Evolutionary conservation across 148 eudicot species (phyloP).

Genomic region (Silene latifolia): DNA sequence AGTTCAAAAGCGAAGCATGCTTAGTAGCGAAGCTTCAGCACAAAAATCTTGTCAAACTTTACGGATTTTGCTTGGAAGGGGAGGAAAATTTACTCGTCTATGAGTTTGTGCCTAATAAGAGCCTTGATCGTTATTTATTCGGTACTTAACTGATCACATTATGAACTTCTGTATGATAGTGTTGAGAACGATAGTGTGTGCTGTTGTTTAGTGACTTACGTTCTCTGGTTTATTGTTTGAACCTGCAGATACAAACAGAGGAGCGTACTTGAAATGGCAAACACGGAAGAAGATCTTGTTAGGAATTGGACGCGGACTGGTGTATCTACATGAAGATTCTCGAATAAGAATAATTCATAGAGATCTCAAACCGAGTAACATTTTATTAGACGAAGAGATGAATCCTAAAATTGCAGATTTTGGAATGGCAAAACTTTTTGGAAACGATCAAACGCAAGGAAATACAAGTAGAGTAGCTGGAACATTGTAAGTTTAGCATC

Average conservation of each 20-base stretch:
- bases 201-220: too few relatives aligned
- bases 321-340: slow-evolving; percentile 2
- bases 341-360: background rate
- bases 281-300: background rate
- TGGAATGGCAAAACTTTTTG: slow-evolving; percentile 14
- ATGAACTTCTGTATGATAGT: too few relatives aligned
- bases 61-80: background rate
- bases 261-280: background rate
- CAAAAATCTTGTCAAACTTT: background rate
- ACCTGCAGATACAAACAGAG: background rate
- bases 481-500: slow-evolving; percentile 17
- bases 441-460: slow-evolving; percentile 20
- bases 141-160: too few relatives aligned
- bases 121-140: too few relatives aligned
- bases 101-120: too few relatives aligned
- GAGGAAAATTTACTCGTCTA: background rate
- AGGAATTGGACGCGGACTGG: background rate
- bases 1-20: background rate
- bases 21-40: background rate
- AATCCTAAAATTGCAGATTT: slow-evolving; percentile 7
- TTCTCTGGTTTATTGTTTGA: background rate
- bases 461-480: slow-evolving; percentile 19
- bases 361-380: too few relatives aligned
- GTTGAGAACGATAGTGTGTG: too few relatives aligned
- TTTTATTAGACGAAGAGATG: background rate